These are phyloP conservation scores for Exophiala sideris DNA, from an alignment of 2,329 filamentous ascomycete species.

Conservation along the genomic window DNA sequence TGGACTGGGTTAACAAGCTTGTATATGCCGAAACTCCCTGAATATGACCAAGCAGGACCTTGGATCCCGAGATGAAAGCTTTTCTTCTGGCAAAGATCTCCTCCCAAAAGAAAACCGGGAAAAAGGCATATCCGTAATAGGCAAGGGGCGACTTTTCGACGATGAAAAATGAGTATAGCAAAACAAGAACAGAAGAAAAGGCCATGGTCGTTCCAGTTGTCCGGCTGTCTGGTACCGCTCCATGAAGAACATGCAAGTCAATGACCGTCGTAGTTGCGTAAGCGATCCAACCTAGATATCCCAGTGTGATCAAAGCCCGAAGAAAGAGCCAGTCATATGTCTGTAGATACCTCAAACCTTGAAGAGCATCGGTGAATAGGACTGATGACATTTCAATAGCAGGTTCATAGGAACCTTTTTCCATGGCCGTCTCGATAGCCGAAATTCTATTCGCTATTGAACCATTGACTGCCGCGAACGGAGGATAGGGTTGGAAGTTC, in stretches of 20 bases:
- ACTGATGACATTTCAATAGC: slow-evolving; percentile 76
- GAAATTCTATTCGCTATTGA: slow-evolving; percentile 65
- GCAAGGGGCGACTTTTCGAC: slow-evolving; percentile 74
- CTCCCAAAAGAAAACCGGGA: slow-evolving; percentile 95
- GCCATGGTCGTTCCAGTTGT: slow-evolving; percentile 57
- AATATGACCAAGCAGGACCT: slow-evolving; percentile 67
- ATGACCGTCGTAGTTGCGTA: slow-evolving; percentile 87
- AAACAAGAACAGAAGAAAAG: slow-evolving; percentile 73
- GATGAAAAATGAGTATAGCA: slow-evolving; percentile 73
- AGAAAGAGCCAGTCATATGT: slow-evolving; percentile 99
- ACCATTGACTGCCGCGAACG: slow-evolving; percentile 61
- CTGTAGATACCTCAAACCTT: slow-evolving; percentile 88
- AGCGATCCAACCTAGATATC: slow-evolving; percentile 93
- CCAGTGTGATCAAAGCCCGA: slow-evolving; percentile 78
- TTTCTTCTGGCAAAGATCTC: slow-evolving; percentile 78
- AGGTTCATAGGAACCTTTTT: slow-evolving; percentile 63
- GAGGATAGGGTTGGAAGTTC: slow-evolving; percentile 71
- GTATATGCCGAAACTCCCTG: slow-evolving; percentile 56
- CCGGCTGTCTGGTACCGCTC: slow-evolving; percentile 62
- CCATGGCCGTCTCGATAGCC: slow-evolving; percentile 66
- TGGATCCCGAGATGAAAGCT: slow-evolving; percentile 64
- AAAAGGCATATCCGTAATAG: slow-evolving; percentile 90
- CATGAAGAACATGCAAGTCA: slow-evolving; percentile 79
- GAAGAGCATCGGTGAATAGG: slow-evolving; percentile 71
- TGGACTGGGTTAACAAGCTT: slow-evolving; percentile 60